Base-by-base conservation (phyloP, 164 flowering plant genomes). In the Vitis rupestris region DNA sequence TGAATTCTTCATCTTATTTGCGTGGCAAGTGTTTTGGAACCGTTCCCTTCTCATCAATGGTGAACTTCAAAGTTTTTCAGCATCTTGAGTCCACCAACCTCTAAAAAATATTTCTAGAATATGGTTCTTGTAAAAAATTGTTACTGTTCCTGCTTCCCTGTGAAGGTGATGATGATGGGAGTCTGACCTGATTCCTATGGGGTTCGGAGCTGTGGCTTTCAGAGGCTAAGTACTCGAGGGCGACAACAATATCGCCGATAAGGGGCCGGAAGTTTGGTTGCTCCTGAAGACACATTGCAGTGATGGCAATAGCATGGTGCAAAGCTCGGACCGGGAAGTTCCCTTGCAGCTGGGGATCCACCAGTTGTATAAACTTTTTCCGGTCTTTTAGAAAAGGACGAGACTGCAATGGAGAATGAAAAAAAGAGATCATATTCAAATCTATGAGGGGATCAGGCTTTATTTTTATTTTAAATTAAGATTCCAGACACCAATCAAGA, bases 221-320 rank as follows among this genome's bases (percentile, higher is more conserved):
- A 49, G 85, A 74, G 57, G 84, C 84, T 58, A 92, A 71, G 79
- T 85, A 92, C 60, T 92, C 93, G 3, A 92, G 88, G 0, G 93
- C 95, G 15, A 84, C 84, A 70, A 88, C 90, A 58, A 90, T 81
- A 49, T 90, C 97, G 61, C 81, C 59, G 6, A 92, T 90, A 16
- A 83, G 63, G 49, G 97, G 97, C 7, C 93, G 90, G 70, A 80
- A 82, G 49, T 64, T 76, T 29, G 90, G 87, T 73, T 87, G 87
- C 74, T 90, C 97, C 68, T 90, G 90, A 16, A 92, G 88, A 73
- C 94, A 92, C 95, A 92, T 88, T 11, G 86, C 85, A 47, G 92
- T 80, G 3, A 92, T 79, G 27, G 92, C 92, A 64, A 92, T 70
- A 19, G 88, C 82, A 58, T 90, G 92, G 66, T 87, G 88, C 64